Base-by-base conservation (phyloP, 2,329 filamentous ascomycete genomes). In the Clonostachys chloroleuca region DNA sequence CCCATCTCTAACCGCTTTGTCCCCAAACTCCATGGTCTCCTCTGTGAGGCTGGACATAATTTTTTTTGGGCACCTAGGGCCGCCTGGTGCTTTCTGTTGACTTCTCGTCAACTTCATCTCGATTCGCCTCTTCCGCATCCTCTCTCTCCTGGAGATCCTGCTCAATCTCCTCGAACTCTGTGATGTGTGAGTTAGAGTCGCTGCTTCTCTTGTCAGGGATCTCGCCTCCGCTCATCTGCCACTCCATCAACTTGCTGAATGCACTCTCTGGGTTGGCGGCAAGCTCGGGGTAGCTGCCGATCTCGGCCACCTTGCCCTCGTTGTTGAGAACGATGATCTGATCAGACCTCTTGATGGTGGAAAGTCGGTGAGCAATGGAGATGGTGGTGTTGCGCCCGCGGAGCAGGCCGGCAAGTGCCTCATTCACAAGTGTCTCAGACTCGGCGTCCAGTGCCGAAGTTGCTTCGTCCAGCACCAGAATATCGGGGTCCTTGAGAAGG, bases 171-270 rank as follows among this genome's bases (percentile, higher is more conserved):
- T 81, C 77, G 5, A 58, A 64, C 58, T 81, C 76, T 0, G 72
- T 74, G 40, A 80, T 70, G 49, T 72, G 65, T 5, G 65, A 64
- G 10, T 61, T 62, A 4, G 56, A 55, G n/a, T 59, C 62, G 18
- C 53, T 59, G 43, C 51, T 60, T 17, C 54, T 61, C 34, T 72
- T 69, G 5, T 75, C 64, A 10, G 47, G 65, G 9, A 74, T 60
- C 47, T 95, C 90, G 9, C 87, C 87, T 12, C 92, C 92, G 57
- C 80, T 94, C 82, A 97, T 88, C 70, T 99, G 94, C 92, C 92
- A 97, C 68, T 97, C 92, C 94, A 99, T 99, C 46, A 99, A 75
- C 69, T 87, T 94, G 57, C 85, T 92, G 62, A 99, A 99, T 3
- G 92, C 90, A 45, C 92, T 95, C 10, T 86, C 73, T 14, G 80